These are phyloP conservation scores for Fraxinus cuspidata DNA, from an alignment of 257 asterid species.

Conservation along the genomic window DNA sequence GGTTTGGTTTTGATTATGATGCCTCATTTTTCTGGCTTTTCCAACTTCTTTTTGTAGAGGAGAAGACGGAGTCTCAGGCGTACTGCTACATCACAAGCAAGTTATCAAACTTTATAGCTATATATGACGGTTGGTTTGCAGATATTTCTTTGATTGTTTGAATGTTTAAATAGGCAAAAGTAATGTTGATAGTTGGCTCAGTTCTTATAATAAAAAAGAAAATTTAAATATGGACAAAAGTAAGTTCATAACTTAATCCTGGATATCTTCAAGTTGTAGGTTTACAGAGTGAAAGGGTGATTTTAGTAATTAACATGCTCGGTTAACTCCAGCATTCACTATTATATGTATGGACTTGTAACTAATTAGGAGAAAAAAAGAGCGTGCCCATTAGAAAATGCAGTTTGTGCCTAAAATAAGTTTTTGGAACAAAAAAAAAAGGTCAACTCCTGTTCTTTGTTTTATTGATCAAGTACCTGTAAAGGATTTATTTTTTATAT, in stretches of 20 bases:
- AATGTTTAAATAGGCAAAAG: slow-evolving; percentile 23
- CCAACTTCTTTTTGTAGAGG: slow-evolving; percentile 43
- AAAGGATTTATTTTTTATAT: neutral
- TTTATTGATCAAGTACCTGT: neutral
- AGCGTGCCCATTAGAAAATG: neutral
- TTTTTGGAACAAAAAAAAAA: neutral
- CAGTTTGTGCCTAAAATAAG: neutral
- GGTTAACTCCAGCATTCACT: neutral
- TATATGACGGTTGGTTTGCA: slow-evolving; percentile 58
- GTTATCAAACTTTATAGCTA: slow-evolving; percentile 67
- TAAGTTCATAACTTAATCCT: neutral
- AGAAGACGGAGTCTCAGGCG: slow-evolving; percentile 99
- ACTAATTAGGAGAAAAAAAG: neutral
- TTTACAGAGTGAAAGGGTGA: neutral
- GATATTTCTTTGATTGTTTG: slow-evolving; percentile 28
- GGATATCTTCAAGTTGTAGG: neutral
- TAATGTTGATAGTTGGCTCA: slow-evolving; percentile 5
- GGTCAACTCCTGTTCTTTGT: neutral
- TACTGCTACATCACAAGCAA: slow-evolving; percentile 99
- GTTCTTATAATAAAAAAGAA: slow-evolving; percentile 7
- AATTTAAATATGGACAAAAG: slow-evolving; percentile 7
- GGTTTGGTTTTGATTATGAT: slow-evolving; percentile 28
- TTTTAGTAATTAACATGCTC: neutral
- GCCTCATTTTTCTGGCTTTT: slow-evolving; percentile 24
- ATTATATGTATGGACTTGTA: neutral